phyloP scores from a whole-genome alignment of 2,329 filamentous ascomycete species.

The Mollisia scopiformis region DNA sequence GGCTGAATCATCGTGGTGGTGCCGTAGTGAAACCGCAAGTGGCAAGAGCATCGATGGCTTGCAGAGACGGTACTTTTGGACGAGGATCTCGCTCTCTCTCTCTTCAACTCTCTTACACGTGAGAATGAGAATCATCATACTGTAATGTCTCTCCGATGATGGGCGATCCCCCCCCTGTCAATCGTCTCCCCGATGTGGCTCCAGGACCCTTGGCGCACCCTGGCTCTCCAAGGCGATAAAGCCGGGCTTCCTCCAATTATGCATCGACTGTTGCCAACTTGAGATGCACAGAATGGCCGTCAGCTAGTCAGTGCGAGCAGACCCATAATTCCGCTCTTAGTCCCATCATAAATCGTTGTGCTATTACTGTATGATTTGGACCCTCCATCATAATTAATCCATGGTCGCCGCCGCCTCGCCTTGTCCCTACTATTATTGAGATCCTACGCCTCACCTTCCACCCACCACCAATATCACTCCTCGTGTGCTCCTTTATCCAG shows the following conservation, averaged over 20 bases:
- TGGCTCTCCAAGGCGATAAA: background rate
- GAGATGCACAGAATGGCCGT: too few relatives aligned
- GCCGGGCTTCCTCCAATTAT: background rate
- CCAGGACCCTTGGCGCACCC: background rate
- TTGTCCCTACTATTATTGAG: background rate
- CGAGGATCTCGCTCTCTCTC: too few relatives aligned
- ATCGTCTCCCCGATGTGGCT: background rate
- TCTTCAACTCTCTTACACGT: background rate
- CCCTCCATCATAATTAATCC: slow-evolving; percentile 2
- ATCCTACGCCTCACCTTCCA: background rate
- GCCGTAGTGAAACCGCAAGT: too few relatives aligned
- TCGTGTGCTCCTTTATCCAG: slow-evolving; percentile 5
- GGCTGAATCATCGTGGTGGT: too few relatives aligned
- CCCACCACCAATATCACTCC: background rate
- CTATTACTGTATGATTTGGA: slow-evolving; percentile 3
- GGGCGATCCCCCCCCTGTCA: too few relatives aligned
- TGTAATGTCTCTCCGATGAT: too few relatives aligned
- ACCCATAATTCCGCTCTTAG: background rate
- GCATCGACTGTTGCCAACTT: background rate
- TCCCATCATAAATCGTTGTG: background rate
- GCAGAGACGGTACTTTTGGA: too few relatives aligned
- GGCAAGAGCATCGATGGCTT: too few relatives aligned
- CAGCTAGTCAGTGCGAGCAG: background rate
- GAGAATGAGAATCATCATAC: too few relatives aligned
- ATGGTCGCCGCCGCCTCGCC: background rate